Evolutionary conservation across 108 stramenopile genomes (phyloP).

Genomic region (Skeletonema potamos): DNA sequence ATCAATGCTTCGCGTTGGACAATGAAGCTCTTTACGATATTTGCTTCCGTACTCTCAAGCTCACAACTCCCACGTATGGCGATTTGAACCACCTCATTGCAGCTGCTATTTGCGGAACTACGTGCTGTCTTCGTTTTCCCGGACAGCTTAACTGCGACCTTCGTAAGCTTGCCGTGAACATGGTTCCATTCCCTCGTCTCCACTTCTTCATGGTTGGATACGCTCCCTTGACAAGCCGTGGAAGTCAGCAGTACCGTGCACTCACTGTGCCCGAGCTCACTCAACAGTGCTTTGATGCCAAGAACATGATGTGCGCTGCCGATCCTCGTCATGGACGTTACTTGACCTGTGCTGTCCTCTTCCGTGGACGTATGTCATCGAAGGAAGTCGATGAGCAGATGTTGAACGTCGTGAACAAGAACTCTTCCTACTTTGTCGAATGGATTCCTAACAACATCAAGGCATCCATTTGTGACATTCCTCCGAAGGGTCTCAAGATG

Average conservation of each 20-base stretch:
- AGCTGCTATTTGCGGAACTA: constrained; percentile 92
- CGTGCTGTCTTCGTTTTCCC: constrained; percentile 96
- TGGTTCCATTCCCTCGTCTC: constrained; percentile 98
- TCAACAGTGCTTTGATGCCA: constrained; percentile 94
- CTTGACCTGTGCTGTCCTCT: constrained; percentile 97
- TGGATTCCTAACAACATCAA: constrained; percentile 99
- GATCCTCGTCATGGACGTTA: constrained; percentile 99
- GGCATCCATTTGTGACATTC: constrained; percentile 98
- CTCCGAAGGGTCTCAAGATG: constrained; percentile 95
- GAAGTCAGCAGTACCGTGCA: constrained; percentile 94
- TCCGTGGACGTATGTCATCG: constrained; percentile 97
- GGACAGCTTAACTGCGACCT: constrained; percentile 99
- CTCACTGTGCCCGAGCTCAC: constrained; percentile 97
- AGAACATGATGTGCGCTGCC: constrained; percentile 99
- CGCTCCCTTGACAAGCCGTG: constrained; percentile 89
- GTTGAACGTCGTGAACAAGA: constrained; percentile 98
- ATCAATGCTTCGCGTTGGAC: constrained; percentile 95
- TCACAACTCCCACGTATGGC: constrained; percentile 87
- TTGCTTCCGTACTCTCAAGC: constrained; percentile 93
- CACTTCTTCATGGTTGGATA: constrained; percentile 99
- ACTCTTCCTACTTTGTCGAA: constrained; percentile 98
- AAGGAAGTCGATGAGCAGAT: constrained; percentile 98
- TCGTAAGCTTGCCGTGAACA: constrained; percentile 98
- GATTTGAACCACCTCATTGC: constrained; percentile 96
- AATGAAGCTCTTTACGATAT: constrained; percentile 97